Percentiles rank a stretch among this genome's conserved stretches.
These are phyloP conservation scores for Zea mays DNA, from an alignment of 176 grass and related monocot species.

Conservation along the genomic window Zm-B73-REFERENCE-NAM-5.0 NC_050097.1:31057501-31058000, in stretches of 20 bases:
- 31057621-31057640: neutral
- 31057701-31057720: neutral
- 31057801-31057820: slow-evolving; percentile 10
- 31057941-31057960: neutral
- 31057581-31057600: neutral
- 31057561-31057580: slow-evolving; percentile 23
- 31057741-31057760: neutral
- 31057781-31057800: slow-evolving; percentile 27
- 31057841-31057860: slow-evolving; percentile 29
- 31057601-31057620: neutral
- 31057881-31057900: slow-evolving; percentile 5
- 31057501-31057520: neutral
- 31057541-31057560: slow-evolving; percentile 25
- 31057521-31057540: slow-evolving; percentile 29
- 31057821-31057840: slow-evolving; percentile 32
- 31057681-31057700: too few species aligned
- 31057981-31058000: slow-evolving; percentile 45
- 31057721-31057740: neutral
- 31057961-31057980: slow-evolving; percentile 60
- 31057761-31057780: slow-evolving; percentile 35
- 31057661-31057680: neutral
- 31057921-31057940: slow-evolving; percentile 46
- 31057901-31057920: slow-evolving; percentile 39
- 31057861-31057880: slow-evolving; percentile 8
- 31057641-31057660: neutral